Percentiles rank a stretch among this genome's conserved stretches.
Evolutionary conservation across 163 green algal species (phyloP).

Genomic region (Trebouxia gelatinosa): DNA sequence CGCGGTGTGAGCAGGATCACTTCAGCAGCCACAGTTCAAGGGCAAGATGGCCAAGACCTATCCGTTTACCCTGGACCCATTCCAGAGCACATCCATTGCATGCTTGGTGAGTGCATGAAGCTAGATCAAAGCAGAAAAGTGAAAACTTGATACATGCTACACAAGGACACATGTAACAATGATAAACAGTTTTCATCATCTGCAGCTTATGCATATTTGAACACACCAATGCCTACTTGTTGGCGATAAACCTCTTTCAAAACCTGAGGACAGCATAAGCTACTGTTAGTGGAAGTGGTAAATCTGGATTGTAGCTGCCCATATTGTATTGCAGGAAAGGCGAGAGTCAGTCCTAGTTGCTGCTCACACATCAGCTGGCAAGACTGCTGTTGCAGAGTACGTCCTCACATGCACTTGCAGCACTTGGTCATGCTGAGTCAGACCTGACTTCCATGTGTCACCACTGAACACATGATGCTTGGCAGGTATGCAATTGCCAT

Average conservation of each 20-base stretch:
- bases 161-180: neutral
- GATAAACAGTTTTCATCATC: neutral
- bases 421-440: too few relatives aligned
- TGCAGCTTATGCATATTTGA: too few relatives aligned
- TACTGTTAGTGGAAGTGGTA: too few relatives aligned
- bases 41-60: conserved; percentile 83
- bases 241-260: too few relatives aligned
- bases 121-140: too few relatives aligned
- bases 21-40: conserved; percentile 66
- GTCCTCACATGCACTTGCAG: conserved; percentile 31
- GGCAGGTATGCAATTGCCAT: conserved; percentile 92
- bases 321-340: conserved; percentile 62
- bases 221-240: too few relatives aligned
- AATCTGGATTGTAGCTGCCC: too few relatives aligned
- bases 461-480: too few relatives aligned
- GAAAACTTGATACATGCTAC: too few relatives aligned
- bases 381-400: conserved; percentile 97
- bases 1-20: conserved; percentile 56
- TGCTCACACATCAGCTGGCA: conserved; percentile 95
- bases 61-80: conserved; percentile 91
- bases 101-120: conserved; percentile 84
- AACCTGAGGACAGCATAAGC: too few relatives aligned
- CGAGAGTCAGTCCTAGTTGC: conserved; percentile 90
- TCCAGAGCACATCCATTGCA: conserved; percentile 85
- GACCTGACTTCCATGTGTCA: too few relatives aligned